These are phyloP conservation scores for Rosa persica DNA, from an alignment of 306 rosid genomes.

Conservation along the genomic window DNA sequence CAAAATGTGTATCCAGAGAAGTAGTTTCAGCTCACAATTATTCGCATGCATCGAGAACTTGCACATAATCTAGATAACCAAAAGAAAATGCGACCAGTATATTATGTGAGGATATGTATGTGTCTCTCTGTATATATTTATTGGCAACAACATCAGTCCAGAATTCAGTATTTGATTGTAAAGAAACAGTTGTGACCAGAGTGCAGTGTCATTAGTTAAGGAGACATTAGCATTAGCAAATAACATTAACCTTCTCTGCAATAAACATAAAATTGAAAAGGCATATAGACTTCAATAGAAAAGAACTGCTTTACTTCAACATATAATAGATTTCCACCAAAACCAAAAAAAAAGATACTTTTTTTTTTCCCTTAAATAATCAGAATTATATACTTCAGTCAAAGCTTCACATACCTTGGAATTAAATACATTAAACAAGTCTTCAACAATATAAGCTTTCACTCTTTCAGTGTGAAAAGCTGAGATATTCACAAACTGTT, in stretches of 20 bases:
- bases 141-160: not conserved
- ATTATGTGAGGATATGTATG: not conserved
- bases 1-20: not conserved
- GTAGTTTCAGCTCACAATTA: not conserved
- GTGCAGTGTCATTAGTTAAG: not conserved
- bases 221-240: not conserved
- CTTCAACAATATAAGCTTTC: slow-evolving; percentile 35
- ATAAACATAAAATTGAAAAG: not conserved
- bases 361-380: slow-evolving; percentile 29
- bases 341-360: slow-evolving; percentile 4
- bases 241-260: not conserved
- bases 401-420: slow-evolving; percentile 36
- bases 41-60: not conserved
- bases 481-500: slow-evolving; percentile 44
- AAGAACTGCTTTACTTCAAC: slow-evolving; percentile 8
- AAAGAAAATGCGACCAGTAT: not conserved
- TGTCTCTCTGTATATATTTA: too few species aligned
- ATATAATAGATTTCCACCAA: slow-evolving; percentile 30
- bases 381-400: slow-evolving; percentile 30
- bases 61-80: not conserved
- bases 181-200: not conserved
- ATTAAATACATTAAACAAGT: slow-evolving; percentile 35
- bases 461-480: slow-evolving; percentile 39
- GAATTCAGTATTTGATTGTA: not conserved
- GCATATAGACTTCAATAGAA: not conserved